Percentiles rank a stretch among this genome's conserved stretches.
Evolutionary conservation across 768 basidiomycete genomes (phyloP).

Genomic region (Lentinula guzmanii): DNA sequence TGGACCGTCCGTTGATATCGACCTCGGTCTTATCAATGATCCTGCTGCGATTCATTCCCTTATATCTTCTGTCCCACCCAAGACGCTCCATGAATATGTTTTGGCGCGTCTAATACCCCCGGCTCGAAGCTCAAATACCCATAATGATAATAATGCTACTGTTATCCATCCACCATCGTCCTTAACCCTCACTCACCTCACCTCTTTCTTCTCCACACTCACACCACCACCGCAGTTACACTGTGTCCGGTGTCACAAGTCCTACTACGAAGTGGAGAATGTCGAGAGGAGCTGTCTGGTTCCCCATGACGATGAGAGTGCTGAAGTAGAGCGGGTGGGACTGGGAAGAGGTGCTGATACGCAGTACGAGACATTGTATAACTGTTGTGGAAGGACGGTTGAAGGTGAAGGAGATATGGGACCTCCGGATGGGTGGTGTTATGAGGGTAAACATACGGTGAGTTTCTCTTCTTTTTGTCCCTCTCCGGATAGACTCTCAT

Average conservation of each 20-base stretch:
- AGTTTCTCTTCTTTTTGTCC: constrained; percentile 13
- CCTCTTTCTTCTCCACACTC: constrained; percentile 56
- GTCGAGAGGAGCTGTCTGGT: constrained; percentile 63
- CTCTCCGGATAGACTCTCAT: background rate
- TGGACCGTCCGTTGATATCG: background rate
- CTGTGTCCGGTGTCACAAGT: constrained; percentile 70
- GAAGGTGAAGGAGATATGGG: constrained; percentile 78
- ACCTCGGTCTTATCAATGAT: constrained; percentile 24
- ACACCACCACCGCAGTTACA: constrained; percentile 64
- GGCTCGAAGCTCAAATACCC: background rate
- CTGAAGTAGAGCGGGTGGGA: constrained; percentile 59
- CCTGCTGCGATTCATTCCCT: constrained; percentile 40
- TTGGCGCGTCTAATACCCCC: constrained; percentile 39
- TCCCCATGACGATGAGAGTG: constrained; percentile 77
- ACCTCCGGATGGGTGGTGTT: constrained; percentile 84
- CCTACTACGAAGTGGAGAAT: constrained; percentile 69
- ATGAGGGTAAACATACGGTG: constrained; percentile 76
- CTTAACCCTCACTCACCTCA: constrained; percentile 38
- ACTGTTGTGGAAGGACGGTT: constrained; percentile 66
- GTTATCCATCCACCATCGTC: constrained; percentile 20
- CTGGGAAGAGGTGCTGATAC: constrained; percentile 20
- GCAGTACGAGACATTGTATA: constrained; percentile 55
- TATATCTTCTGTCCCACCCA: constrained; percentile 56
- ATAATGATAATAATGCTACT: background rate
- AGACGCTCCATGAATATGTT: constrained; percentile 59